These are phyloP conservation scores for Helotiales sp. DNA, from an alignment of 2,329 filamentous ascomycete genomes.

Conservation along the genomic window DNA sequence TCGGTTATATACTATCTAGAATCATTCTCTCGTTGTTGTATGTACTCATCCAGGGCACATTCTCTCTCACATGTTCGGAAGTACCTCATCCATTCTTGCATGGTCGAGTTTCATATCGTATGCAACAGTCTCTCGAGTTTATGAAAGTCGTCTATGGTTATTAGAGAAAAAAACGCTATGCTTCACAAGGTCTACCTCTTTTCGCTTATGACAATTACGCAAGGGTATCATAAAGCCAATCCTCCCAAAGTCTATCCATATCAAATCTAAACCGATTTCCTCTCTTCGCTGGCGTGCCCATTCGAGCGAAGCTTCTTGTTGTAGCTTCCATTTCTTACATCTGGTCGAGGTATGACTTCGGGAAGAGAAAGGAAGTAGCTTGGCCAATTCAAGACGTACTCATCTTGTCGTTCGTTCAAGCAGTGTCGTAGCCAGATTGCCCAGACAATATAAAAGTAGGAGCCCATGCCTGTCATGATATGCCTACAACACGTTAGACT, in stretches of 20 bases:
- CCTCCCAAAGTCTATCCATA: conserved; percentile 5
- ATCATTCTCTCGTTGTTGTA: too few species aligned
- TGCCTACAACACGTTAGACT: conserved; percentile 47
- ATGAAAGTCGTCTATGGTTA: too few species aligned
- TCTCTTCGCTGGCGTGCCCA: conserved; percentile 14
- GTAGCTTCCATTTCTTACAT: conserved; percentile 10
- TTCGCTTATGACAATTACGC: neutral
- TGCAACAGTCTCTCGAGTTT: too few species aligned
- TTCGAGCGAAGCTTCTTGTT: neutral
- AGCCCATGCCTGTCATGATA: conserved; percentile 69
- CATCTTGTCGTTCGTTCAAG: conserved; percentile 64
- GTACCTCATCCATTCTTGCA: too few species aligned
- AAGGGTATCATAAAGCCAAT: conserved; percentile 13
- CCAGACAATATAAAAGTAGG: conserved; percentile 72
- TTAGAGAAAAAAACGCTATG: too few species aligned
- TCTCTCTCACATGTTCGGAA: too few species aligned
- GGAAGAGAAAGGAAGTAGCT: conserved; percentile 44
- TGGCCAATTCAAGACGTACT: conserved; percentile 66
- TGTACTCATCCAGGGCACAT: too few species aligned
- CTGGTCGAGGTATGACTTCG: conserved; percentile 32
- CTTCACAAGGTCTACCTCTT: neutral
- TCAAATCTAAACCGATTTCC: conserved; percentile 25
- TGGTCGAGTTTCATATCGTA: too few species aligned
- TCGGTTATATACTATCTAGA: too few species aligned
- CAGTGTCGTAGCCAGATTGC: conserved; percentile 71